These are phyloP conservation scores for Nakaseomyces nivariensis DNA, from an alignment of 1,139 yeast genomes.

Conservation along the genomic window DNA sequence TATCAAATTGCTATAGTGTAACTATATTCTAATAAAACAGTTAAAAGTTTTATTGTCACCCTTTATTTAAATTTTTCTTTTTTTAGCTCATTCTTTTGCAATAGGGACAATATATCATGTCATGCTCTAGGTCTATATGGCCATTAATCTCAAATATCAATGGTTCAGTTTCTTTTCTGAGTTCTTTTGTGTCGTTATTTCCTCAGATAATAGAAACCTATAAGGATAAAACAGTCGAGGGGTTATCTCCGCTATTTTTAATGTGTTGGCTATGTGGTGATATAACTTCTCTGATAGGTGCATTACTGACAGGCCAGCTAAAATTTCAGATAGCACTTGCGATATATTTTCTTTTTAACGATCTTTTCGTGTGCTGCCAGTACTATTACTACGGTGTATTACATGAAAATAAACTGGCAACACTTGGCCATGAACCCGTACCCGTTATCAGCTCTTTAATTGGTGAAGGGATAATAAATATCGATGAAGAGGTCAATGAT, in stretches of 20 bases:
- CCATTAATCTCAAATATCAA: conserved; percentile 28
- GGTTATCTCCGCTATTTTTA: conserved; percentile 69
- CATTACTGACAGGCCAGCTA: conserved; percentile 65
- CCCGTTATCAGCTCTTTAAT: conserved; percentile 12
- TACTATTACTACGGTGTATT: conserved; percentile 56
- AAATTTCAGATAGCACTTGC: conserved; percentile 71
- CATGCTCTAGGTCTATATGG: conserved; percentile 18
- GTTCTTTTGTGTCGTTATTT: conserved; percentile 80
- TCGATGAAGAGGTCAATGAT: conserved; percentile 6
- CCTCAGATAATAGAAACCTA: conserved; percentile 81
- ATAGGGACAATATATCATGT: conserved; percentile 5
- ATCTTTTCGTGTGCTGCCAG: conserved; percentile 60
- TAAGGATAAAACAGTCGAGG: conserved; percentile 70
- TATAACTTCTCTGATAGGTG: conserved; percentile 67
- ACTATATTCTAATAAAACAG: too few species aligned
- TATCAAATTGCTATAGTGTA: too few species aligned
- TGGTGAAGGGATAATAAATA: conserved; percentile 1
- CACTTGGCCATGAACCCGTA: conserved; percentile 30
- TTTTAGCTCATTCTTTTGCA: neutral
- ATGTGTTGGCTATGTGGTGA: conserved; percentile 81
- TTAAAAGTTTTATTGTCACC: too few species aligned
- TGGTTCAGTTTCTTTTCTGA: conserved; percentile 44
- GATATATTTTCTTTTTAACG: conserved; percentile 65
- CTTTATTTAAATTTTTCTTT: neutral
- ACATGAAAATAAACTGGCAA: conserved; percentile 31